Conservation (phyloP, 164 flowering plant species). For the Echeveria elegans region DNA sequence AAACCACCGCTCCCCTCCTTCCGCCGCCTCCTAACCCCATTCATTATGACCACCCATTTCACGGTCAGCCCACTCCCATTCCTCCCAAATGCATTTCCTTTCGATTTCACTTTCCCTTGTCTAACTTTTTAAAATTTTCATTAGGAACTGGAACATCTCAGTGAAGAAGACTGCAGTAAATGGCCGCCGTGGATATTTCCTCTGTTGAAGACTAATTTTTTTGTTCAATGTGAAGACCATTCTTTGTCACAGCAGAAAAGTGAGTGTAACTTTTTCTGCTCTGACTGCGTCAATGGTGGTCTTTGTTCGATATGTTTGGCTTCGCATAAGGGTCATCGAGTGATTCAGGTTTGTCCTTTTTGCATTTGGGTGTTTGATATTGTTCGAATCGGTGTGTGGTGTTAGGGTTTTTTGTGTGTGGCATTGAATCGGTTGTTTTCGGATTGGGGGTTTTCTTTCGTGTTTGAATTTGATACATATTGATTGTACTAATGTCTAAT, state of each 20-base stretch:
- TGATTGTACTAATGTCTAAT: not conserved
- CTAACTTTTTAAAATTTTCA: not conserved
- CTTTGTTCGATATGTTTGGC: slow-evolving; percentile 8
- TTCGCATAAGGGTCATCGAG: slow-evolving; percentile 4
- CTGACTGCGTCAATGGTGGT: slow-evolving; percentile 14
- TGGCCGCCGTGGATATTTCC: slow-evolving; percentile 18
- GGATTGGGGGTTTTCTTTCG: not conserved
- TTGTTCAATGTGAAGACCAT: slow-evolving; percentile 15
- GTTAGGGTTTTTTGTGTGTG: too few relatives aligned
- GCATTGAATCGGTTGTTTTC: not conserved
- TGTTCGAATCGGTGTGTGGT: too few relatives aligned
- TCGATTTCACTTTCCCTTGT: not conserved
- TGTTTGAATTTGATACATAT: not conserved
- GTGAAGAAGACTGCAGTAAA: not conserved
- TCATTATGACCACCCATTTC: not conserved
- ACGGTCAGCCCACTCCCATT: not conserved
- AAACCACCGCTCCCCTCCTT: not conserved
- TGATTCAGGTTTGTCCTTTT: slow-evolving; percentile 6
- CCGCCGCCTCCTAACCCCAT: not conserved
- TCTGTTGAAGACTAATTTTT: slow-evolving; percentile 14
- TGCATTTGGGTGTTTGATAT: not conserved
- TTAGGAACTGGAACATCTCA: not conserved
- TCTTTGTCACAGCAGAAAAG: slow-evolving; percentile 13
- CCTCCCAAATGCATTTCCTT: not conserved
- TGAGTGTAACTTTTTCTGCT: slow-evolving; percentile 21